Evolutionary conservation across 805 yeast species (phyloP).

Genomic region (Saturnispora sekii): DNA sequence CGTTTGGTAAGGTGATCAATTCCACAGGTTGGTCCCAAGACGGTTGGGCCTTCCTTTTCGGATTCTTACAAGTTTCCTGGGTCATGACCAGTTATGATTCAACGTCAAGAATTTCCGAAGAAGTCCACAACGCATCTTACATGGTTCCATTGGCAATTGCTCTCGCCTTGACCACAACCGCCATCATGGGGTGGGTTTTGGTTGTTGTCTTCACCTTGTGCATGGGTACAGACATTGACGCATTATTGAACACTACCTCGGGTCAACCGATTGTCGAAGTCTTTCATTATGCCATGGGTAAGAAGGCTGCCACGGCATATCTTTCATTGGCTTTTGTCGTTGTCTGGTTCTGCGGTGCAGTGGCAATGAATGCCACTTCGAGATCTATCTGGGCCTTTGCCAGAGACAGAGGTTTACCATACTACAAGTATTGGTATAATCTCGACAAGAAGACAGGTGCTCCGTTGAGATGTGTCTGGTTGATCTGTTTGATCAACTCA

Average conservation of each 20-base stretch:
- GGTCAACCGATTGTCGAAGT: constrained; percentile 48
- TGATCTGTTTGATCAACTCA: constrained; percentile 32
- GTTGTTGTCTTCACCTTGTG: constrained; percentile 38
- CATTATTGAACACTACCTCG: constrained; percentile 26
- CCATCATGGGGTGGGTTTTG: constrained; percentile 40
- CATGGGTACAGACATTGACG: constrained; percentile 32
- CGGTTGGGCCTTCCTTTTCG: constrained; percentile 50
- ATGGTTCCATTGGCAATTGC: constrained; percentile 53
- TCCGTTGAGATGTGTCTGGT: constrained; percentile 38
- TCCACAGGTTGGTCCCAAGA: constrained; percentile 40
- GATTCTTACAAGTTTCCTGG: constrained; percentile 52
- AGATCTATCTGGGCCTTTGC: constrained; percentile 50
- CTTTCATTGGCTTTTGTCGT: constrained; percentile 40
- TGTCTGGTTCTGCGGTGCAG: constrained; percentile 44
- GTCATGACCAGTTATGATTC: constrained; percentile 52
- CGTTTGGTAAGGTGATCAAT: constrained; percentile 39
- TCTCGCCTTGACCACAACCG: constrained; percentile 40
- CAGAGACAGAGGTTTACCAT: constrained; percentile 46
- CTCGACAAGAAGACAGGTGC: constrained; percentile 31
- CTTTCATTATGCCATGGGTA: constrained; percentile 41
- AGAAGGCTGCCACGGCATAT: constrained; percentile 42
- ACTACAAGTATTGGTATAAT: constrained; percentile 34
- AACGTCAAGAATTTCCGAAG: constrained; percentile 47
- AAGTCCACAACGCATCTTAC: constrained; percentile 42
- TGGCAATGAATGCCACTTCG: constrained; percentile 39